Conservation (phyloP, 2,329 filamentous ascomycete genomes). For the Curvularia hawaiiensis region DNA sequence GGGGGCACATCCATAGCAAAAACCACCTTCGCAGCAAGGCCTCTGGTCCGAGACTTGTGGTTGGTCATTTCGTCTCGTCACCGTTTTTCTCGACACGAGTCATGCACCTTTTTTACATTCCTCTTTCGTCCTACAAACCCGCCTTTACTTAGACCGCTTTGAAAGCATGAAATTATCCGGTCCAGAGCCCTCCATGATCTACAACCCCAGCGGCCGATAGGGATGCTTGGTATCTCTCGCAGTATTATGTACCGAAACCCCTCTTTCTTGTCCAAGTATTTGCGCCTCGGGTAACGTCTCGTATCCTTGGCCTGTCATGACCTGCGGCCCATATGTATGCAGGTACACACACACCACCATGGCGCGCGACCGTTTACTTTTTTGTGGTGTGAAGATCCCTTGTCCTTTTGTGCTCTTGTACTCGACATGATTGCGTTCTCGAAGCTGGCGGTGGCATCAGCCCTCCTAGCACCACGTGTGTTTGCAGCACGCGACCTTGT, state of each 20-base stretch:
- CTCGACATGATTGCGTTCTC: slow-evolving; percentile 15
- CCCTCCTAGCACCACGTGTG: slow-evolving; percentile 12
- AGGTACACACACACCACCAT: slow-evolving; percentile 2
- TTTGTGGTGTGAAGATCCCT: neutral
- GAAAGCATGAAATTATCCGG: slow-evolving; percentile 10
- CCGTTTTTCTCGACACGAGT: slow-evolving; percentile 4
- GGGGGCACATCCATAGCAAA: neutral
- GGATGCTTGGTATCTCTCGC: slow-evolving; percentile 10
- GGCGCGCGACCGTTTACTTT: neutral
- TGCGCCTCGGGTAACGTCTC: slow-evolving; percentile 2
- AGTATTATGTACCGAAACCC: neutral
- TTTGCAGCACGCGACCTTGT: slow-evolving; percentile 13
- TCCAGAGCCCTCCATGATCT: slow-evolving; percentile 1
- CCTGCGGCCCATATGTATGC: neutral
- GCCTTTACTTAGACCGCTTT: neutral
- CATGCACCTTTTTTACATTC: slow-evolving; percentile 1
- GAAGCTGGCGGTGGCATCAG: slow-evolving; percentile 18
- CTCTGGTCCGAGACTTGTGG: neutral
- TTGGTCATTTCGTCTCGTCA: slow-evolving; percentile 11
- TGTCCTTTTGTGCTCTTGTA: neutral
- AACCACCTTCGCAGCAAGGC: neutral
- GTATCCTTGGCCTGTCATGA: neutral
- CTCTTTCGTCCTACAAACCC: slow-evolving; percentile 3
- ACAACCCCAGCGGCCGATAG: slow-evolving; percentile 1
- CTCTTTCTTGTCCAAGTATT: neutral